phyloP scores from a whole-genome alignment of 2,329 filamentous ascomycete species.

The Daldinia sp. region DNA sequence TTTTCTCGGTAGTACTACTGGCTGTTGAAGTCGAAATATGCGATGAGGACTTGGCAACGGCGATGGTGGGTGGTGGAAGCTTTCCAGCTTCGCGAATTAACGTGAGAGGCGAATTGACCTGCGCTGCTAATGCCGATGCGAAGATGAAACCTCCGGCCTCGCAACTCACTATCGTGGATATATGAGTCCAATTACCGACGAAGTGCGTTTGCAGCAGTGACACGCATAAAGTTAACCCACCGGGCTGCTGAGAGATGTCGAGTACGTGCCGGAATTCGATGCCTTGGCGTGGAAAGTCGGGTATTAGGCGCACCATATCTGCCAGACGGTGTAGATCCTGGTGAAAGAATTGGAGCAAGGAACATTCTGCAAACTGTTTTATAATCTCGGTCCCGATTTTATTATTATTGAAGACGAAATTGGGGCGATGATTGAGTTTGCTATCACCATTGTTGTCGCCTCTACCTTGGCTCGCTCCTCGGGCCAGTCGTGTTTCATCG shows the following conservation, averaged over 20 bases:
- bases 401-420: conserved; percentile 61
- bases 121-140: conserved; percentile 58
- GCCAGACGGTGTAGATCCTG: conserved; percentile 56
- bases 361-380: conserved; percentile 51
- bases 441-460: conserved; percentile 28
- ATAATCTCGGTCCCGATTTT: conserved; percentile 50
- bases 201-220: conserved; percentile 59
- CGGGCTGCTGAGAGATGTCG: conserved; percentile 59
- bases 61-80: conserved; percentile 64
- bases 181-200: conserved; percentile 54
- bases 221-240: conserved; percentile 60
- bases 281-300: conserved; percentile 59
- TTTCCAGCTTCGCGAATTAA: conserved; percentile 65
- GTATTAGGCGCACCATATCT: conserved; percentile 58
- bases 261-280: conserved; percentile 68
- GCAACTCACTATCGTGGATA: conserved; percentile 59
- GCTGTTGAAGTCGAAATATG: conserved; percentile 60
- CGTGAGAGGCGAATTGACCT: conserved; percentile 53
- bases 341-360: conserved; percentile 57
- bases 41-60: conserved; percentile 56
- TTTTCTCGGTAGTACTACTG: conserved; percentile 41
- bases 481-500: conserved; percentile 48
- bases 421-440: conserved; percentile 50
- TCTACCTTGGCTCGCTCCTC: conserved; percentile 45
- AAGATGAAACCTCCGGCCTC: conserved; percentile 66